phyloP scores from a whole-genome alignment of 1,284 basidiomycete genomes.

The Tetrapyrgos nigripes region DNA sequence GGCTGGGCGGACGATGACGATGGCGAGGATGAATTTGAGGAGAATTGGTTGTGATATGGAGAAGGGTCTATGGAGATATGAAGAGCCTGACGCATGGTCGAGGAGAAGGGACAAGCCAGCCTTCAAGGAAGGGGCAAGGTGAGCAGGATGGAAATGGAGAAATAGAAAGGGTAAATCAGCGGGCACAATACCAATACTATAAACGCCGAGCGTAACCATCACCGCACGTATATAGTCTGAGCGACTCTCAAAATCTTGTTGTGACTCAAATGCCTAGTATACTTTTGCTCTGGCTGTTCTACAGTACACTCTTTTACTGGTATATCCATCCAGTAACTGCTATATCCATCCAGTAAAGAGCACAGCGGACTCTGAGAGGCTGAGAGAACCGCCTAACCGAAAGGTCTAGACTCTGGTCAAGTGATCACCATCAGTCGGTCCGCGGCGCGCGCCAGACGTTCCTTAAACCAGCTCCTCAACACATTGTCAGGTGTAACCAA shows the following conservation, averaged over 20 bases:
- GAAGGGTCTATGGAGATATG: conserved; percentile 59
- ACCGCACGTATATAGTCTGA: neutral
- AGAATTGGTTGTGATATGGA: conserved; percentile 33
- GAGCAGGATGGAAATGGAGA: neutral
- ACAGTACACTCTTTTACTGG: too few relatives aligned
- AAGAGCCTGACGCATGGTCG: conserved; percentile 41
- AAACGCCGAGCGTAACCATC: conserved; percentile 4
- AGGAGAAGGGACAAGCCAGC: conserved; percentile 7
- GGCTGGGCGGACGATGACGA: conserved; percentile 36
- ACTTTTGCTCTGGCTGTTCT: too few relatives aligned
- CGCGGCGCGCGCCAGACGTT: too few relatives aligned
- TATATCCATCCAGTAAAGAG: too few relatives aligned
- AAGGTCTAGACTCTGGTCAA: neutral
- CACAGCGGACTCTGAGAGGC: too few relatives aligned
- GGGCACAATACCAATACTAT: neutral
- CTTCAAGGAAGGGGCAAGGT: conserved; percentile 2
- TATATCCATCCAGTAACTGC: too few relatives aligned
- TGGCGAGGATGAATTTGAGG: conserved; percentile 35
- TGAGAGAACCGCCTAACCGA: too few relatives aligned
- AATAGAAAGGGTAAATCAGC: neutral
- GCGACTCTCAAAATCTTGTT: neutral
- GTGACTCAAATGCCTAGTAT: neutral
- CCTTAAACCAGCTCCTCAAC: too few relatives aligned
- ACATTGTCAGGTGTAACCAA: neutral
- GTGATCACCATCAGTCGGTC: too few relatives aligned